phyloP scores from a whole-genome alignment of 805 yeast genomes.

The Schizosaccharomyces japonicus region DNA sequence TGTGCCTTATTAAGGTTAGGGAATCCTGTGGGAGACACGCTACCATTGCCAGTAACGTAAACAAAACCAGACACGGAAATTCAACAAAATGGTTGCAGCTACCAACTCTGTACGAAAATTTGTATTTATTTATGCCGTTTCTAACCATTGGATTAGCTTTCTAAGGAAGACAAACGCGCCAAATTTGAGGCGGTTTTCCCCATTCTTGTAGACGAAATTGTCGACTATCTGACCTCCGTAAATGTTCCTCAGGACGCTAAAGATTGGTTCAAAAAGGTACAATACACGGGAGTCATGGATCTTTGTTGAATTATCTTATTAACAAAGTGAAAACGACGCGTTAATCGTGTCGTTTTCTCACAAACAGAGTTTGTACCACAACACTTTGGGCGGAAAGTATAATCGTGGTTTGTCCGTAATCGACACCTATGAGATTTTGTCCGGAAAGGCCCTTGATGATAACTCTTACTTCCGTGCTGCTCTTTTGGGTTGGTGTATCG shows the following conservation, averaged over 20 bases:
- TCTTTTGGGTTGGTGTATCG: constrained; percentile 84
- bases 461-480: constrained; percentile 69
- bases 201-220: constrained; percentile 50
- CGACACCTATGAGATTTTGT: constrained; percentile 69
- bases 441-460: constrained; percentile 36
- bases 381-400: constrained; percentile 88
- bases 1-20: no score
- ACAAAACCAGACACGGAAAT: no score
- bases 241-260: constrained; percentile 73
- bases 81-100: no score
- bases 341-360: no score
- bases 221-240: constrained; percentile 33
- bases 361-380: constrained; percentile 36
- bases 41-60: no score
- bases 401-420: constrained; percentile 91
- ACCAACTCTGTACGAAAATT: no score
- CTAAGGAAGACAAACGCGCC: background rate
- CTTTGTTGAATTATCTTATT: background rate
- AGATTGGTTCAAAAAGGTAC: constrained; percentile 45
- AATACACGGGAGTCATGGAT: no score
- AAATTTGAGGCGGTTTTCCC: constrained; percentile 37
- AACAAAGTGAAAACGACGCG: background rate
- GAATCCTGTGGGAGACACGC: no score
- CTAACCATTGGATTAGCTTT: background rate
- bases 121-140: background rate